Conservation (phyloP, 805 yeast genomes). For the Sugiyamaella mastotermitis region DNA sequence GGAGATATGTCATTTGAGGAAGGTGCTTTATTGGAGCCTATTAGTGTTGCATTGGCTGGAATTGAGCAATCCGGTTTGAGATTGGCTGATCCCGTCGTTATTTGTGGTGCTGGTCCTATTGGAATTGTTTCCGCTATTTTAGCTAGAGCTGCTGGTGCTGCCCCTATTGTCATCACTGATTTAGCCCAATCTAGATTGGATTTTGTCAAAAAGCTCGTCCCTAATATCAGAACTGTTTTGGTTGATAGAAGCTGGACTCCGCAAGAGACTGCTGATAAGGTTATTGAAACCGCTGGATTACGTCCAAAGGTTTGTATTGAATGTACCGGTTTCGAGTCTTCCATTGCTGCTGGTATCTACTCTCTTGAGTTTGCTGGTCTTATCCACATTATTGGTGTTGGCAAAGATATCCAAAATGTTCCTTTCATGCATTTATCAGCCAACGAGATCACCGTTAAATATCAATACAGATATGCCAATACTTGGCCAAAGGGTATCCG, state of each 20-base stretch:
- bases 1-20: slow-evolving; percentile 41
- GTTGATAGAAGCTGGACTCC: slow-evolving; percentile 39
- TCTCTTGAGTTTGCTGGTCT: slow-evolving; percentile 43
- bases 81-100: slow-evolving; percentile 43
- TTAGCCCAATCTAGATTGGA: slow-evolving; percentile 39
- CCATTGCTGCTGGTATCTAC: slow-evolving; percentile 42
- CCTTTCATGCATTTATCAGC: slow-evolving; percentile 52
- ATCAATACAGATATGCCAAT: slow-evolving; percentile 49
- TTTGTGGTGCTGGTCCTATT: slow-evolving; percentile 58
- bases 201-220: slow-evolving; percentile 42
- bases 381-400: slow-evolving; percentile 47
- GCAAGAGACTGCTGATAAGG: slow-evolving; percentile 24
- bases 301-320: slow-evolving; percentile 43
- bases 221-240: slow-evolving; percentile 41
- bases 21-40: slow-evolving; percentile 53
- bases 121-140: slow-evolving; percentile 44
- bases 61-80: slow-evolving; percentile 42
- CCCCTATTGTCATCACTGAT: slow-evolving; percentile 48
- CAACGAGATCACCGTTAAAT: slow-evolving; percentile 46
- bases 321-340: slow-evolving; percentile 49
- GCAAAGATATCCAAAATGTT: slow-evolving; percentile 40
- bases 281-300: slow-evolving; percentile 30
- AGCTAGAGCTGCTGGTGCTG: slow-evolving; percentile 49
- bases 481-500: slow-evolving; percentile 55
- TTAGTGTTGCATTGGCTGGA: slow-evolving; percentile 49